A percentile compares a stretch with the other conserved stretches of the same genome.
Evolutionary conservation across 805 yeast species (phyloP).

Genomic region (Komagataella populi): DNA sequence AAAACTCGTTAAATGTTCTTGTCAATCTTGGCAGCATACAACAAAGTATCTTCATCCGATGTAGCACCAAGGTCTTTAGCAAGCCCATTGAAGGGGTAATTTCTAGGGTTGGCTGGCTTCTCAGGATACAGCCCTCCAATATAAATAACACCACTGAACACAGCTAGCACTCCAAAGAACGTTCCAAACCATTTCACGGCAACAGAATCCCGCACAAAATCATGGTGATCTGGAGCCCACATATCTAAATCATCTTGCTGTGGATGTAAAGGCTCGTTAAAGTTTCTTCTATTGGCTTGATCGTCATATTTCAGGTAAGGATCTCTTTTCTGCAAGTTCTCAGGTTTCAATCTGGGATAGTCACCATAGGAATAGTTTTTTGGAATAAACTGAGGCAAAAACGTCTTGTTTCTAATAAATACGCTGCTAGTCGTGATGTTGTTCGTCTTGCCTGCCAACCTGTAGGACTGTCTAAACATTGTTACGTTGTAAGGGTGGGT

Average conservation of each 20-base stretch:
- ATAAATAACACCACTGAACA: conserved; percentile 25
- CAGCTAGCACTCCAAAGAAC: conserved; percentile 34
- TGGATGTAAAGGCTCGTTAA: conserved; percentile 56
- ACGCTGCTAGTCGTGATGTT: not conserved
- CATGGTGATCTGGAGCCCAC: conserved; percentile 77
- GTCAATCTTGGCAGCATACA: conserved; percentile 28
- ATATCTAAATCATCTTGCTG: conserved; percentile 65
- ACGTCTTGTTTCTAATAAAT: conserved; percentile 3
- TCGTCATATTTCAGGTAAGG: conserved; percentile 70
- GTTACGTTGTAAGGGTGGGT: not conserved
- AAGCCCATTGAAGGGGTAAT: conserved; percentile 64
- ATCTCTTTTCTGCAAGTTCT: conserved; percentile 49
- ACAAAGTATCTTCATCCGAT: conserved; percentile 24
- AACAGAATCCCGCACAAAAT: conserved; percentile 40
- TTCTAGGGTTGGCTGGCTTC: conserved; percentile 63
- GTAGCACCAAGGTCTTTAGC: conserved; percentile 63
- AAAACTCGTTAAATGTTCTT: conserved; percentile 8
- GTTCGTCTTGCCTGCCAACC: not conserved
- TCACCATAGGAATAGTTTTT: conserved; percentile 10
- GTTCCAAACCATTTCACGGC: conserved; percentile 46
- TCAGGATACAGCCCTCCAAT: conserved; percentile 45
- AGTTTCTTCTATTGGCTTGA: conserved; percentile 69
- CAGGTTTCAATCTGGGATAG: conserved; percentile 31
- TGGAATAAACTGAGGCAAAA: conserved; percentile 17
- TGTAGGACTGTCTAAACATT: not conserved